Percentiles rank a stretch among this genome's conserved stretches.
phyloP scores from a whole-genome alignment of 495 filamentous ascomycete species.

The Podospora pseudocomata region DNA sequence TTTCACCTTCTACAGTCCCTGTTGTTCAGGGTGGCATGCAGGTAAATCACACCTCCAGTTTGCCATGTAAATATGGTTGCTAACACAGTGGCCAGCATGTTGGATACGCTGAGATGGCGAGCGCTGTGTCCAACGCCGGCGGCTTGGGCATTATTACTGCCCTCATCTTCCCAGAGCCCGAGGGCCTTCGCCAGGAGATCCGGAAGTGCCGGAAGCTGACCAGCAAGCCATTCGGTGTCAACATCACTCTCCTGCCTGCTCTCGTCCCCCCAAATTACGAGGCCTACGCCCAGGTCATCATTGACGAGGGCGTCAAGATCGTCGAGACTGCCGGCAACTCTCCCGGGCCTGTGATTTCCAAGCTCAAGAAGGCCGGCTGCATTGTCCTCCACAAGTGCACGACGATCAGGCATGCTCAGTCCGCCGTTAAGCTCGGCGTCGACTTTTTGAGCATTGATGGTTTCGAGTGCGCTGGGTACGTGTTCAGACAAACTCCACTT shows the following conservation, averaged over 20 bases:
- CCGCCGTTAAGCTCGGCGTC: constrained; percentile 88
- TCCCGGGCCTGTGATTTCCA: constrained; percentile 83
- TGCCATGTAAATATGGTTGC: neutral
- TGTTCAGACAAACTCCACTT: constrained; percentile 13
- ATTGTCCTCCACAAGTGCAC: constrained; percentile 97
- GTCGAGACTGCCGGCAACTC: constrained; percentile 97
- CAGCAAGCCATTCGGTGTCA: constrained; percentile 86
- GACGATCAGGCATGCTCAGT: constrained; percentile 88
- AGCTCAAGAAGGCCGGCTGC: constrained; percentile 74
- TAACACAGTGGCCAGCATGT: constrained; percentile 38
- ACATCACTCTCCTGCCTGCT: constrained; percentile 90
- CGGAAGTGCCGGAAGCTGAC: constrained; percentile 81
- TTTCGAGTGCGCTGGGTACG: constrained; percentile 93
- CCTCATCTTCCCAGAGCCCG: constrained; percentile 88
- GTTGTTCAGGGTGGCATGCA: constrained; percentile 94
- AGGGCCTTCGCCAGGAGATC: constrained; percentile 92
- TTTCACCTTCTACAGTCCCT: constrained; percentile 59
- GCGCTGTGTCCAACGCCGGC: constrained; percentile 92
- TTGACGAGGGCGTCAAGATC: constrained; percentile 88
- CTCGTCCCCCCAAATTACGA: constrained; percentile 85
- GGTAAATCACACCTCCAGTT: constrained; percentile 51
- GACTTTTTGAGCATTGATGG: constrained; percentile 97
- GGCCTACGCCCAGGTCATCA: constrained; percentile 88
- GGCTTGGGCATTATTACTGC: constrained; percentile 92
- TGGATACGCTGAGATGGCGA: constrained; percentile 86